A percentile compares a stretch with the other conserved stretches of the same genome.
Conservation (phyloP, 73 alveolate species). For the Tetrahymena borealis region DNA sequence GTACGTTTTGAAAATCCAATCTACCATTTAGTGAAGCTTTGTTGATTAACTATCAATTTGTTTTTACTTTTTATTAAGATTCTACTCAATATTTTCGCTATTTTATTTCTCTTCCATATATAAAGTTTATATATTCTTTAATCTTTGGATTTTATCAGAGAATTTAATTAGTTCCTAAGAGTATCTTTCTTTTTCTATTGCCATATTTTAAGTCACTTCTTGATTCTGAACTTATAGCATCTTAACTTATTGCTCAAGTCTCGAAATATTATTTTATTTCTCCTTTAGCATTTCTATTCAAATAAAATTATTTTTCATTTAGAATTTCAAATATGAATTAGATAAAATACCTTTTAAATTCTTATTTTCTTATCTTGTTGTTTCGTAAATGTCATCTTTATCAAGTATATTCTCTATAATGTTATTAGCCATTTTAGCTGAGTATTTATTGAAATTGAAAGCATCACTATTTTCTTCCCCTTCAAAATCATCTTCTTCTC, state of each 20-base stretch:
- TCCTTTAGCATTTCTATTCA: background rate
- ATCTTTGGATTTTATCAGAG: background rate
- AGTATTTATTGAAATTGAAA: background rate
- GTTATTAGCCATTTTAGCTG: background rate
- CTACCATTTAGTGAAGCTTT: background rate
- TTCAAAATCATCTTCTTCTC: background rate
- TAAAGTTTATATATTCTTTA: background rate
- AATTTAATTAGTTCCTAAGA: background rate
- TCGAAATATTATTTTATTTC: background rate
- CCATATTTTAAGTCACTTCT: background rate
- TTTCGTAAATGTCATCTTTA: background rate
- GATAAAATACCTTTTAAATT: background rate
- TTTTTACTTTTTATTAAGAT: background rate
- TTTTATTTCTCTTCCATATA: background rate
- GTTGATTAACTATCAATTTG: background rate
- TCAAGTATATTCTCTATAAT: background rate
- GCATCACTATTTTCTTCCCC: background rate
- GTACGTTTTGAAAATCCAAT: background rate
- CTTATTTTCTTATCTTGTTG: background rate
- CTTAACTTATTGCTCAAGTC: background rate
- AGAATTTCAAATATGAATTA: background rate
- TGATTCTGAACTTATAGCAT: background rate
- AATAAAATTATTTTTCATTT: background rate
- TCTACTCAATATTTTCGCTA: background rate
- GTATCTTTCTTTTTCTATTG: background rate